Evolutionary conservation across 2,329 filamentous ascomycete genomes (phyloP).

Genomic region (Colletotrichum phormii): DNA sequence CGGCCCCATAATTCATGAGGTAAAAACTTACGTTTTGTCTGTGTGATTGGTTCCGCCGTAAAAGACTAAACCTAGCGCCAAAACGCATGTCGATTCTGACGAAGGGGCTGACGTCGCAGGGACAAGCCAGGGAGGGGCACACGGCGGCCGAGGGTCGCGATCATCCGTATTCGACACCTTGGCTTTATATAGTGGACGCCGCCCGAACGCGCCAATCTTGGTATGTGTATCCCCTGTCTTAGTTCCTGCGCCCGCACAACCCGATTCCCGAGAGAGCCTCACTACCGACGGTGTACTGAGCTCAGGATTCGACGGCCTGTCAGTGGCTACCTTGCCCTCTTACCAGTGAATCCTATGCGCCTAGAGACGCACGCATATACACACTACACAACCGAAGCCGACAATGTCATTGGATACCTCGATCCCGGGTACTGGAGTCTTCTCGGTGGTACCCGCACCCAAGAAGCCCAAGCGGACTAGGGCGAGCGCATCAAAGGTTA

Average conservation of each 20-base stretch:
- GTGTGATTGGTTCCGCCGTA: slow-evolving; percentile 8
- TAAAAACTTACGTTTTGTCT: background rate
- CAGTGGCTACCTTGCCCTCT: background rate
- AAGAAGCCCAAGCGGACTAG: slow-evolving; percentile 27
- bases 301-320: background rate
- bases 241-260: slow-evolving; percentile 5
- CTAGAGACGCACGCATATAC: background rate
- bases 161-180: background rate
- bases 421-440: slow-evolving; percentile 30
- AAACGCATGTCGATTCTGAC: background rate
- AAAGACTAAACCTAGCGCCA: slow-evolving; percentile 3
- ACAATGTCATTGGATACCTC: slow-evolving; percentile 24
- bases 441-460: slow-evolving; percentile 14
- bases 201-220: slow-evolving; percentile 15
- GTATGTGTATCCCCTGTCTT: slow-evolving; percentile 13
- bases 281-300: background rate
- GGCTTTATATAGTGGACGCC: slow-evolving; percentile 26
- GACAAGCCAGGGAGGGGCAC: background rate
- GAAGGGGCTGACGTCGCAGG: background rate
- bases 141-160: slow-evolving; percentile 17
- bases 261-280: slow-evolving; percentile 7
- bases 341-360: background rate
- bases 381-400: background rate
- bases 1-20: background rate
- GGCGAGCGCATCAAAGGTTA: slow-evolving; percentile 32